phyloP scores from a whole-genome alignment of 306 rosid genomes.

The Malus sylvestris region DNA sequence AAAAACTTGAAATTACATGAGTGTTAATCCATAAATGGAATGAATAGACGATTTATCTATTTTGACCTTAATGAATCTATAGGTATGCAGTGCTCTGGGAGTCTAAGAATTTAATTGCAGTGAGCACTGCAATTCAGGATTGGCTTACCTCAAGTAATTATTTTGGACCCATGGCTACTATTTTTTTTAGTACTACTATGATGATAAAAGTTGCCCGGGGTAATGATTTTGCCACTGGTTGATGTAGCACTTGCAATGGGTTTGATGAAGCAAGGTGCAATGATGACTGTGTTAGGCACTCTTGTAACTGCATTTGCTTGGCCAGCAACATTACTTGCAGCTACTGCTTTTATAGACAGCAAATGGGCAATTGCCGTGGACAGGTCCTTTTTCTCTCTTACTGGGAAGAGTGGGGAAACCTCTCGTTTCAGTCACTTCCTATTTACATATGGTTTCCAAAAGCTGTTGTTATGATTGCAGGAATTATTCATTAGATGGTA shows the following conservation, averaged over 20 bases:
- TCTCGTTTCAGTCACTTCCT: neutral
- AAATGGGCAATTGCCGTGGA: slow-evolving; percentile 44
- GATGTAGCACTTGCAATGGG: slow-evolving; percentile 35
- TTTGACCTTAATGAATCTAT: slow-evolving; percentile 23
- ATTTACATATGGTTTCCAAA: neutral
- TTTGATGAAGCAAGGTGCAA: slow-evolving; percentile 50
- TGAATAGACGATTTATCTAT: slow-evolving; percentile 15
- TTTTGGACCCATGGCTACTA: slow-evolving; percentile 12
- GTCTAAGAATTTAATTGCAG: slow-evolving; percentile 47
- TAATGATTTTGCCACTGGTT: slow-evolving; percentile 10
- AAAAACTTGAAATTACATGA: slow-evolving; percentile 4
- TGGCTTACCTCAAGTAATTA: slow-evolving; percentile 51
- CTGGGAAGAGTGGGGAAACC: neutral
- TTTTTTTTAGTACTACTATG: neutral
- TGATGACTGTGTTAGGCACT: slow-evolving; percentile 43
- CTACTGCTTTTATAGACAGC: slow-evolving; percentile 46
- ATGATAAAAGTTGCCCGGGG: slow-evolving; percentile 3
- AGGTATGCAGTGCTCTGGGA: slow-evolving; percentile 54
- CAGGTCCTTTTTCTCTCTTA: slow-evolving; percentile 30
- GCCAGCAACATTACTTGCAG: slow-evolving; percentile 44
- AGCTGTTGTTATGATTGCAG: neutral
- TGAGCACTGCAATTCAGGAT: slow-evolving; percentile 53
- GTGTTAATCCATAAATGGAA: slow-evolving; percentile 8
- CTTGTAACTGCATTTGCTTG: slow-evolving; percentile 42
- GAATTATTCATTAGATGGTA: neutral